Percentiles rank a stretch among this genome's conserved stretches.
phyloP scores from a whole-genome alignment of 83 land plant genomes.

The Picea abies region DNA sequence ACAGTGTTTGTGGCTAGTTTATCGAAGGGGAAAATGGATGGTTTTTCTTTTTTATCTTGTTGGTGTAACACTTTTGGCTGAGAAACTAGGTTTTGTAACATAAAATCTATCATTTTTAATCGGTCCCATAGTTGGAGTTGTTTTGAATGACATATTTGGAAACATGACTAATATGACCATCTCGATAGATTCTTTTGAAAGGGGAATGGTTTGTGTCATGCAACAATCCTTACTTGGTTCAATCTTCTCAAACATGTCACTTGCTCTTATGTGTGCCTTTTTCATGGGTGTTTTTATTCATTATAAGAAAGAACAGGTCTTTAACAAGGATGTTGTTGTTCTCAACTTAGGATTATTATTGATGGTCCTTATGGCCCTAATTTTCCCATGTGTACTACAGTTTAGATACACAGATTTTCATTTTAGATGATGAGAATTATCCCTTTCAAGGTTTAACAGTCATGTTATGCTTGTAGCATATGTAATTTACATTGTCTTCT shows the following conservation, averaged over 20 bases:
- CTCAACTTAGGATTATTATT: conserved; percentile 65
- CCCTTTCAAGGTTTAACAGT: too few relatives aligned
- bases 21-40: too few relatives aligned
- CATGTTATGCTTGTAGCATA: too few relatives aligned
- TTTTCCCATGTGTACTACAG: conserved; percentile 82
- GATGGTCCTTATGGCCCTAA: conserved; percentile 80
- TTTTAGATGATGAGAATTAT: conserved; percentile 18
- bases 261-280: conserved; percentile 84
- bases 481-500: too few relatives aligned
- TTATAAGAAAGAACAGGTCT: conserved; percentile 59
- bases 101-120: too few relatives aligned
- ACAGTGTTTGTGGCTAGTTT: too few relatives aligned
- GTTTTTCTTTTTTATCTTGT: too few relatives aligned
- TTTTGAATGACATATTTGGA: conserved; percentile 95
- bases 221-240: conserved; percentile 89
- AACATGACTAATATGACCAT: conserved; percentile 98
- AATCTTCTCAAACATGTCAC: conserved; percentile 90
- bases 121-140: conserved; percentile 73
- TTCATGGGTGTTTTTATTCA: conserved; percentile 77
- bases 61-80: too few relatives aligned
- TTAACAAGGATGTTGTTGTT: conserved; percentile 70
- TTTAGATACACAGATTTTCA: conserved; percentile 69
- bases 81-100: too few relatives aligned
- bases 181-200: conserved; percentile 74
- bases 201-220: conserved; percentile 88